phyloP scores from a whole-genome alignment of 768 basidiomycete genomes.

The Leccinum uliginosum region DNA sequence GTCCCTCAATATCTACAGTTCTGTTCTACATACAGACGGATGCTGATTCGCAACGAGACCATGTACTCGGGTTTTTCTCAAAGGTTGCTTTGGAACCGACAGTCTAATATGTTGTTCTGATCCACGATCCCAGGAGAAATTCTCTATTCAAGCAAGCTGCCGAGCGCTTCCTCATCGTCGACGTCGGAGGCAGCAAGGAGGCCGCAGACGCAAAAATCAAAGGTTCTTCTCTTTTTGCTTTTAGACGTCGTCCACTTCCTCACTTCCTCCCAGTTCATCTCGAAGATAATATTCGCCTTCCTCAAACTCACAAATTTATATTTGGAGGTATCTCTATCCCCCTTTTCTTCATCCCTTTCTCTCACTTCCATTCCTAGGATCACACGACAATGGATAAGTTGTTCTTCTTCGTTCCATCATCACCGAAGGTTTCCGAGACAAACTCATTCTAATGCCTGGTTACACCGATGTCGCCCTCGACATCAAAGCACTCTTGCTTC shows the following conservation, averaged over 20 bases:
- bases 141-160: conserved; percentile 76
- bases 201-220: conserved; percentile 74
- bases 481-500: conserved; percentile 53
- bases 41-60: conserved; percentile 70
- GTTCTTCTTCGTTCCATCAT: conserved; percentile 58
- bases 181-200: conserved; percentile 69
- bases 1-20: conserved; percentile 38
- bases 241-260: neutral
- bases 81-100: conserved; percentile 37
- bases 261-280: conserved; percentile 33
- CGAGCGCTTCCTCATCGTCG: conserved; percentile 63
- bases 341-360: conserved; percentile 1
- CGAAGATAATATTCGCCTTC: conserved; percentile 42
- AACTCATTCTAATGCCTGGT: conserved; percentile 60
- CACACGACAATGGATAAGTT: conserved; percentile 72
- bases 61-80: conserved; percentile 72
- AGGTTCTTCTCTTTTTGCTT: conserved; percentile 36
- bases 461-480: conserved; percentile 59
- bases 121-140: conserved; percentile 65
- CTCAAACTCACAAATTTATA: conserved; percentile 62
- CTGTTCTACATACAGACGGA: conserved; percentile 92
- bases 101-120: neutral
- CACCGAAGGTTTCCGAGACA: conserved; percentile 60
- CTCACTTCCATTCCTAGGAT: conserved; percentile 38
- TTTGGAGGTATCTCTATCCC: conserved; percentile 51